Conservation (phyloP, 179 eudicot genomes). For the Vitellaria paradoxa region DNA sequence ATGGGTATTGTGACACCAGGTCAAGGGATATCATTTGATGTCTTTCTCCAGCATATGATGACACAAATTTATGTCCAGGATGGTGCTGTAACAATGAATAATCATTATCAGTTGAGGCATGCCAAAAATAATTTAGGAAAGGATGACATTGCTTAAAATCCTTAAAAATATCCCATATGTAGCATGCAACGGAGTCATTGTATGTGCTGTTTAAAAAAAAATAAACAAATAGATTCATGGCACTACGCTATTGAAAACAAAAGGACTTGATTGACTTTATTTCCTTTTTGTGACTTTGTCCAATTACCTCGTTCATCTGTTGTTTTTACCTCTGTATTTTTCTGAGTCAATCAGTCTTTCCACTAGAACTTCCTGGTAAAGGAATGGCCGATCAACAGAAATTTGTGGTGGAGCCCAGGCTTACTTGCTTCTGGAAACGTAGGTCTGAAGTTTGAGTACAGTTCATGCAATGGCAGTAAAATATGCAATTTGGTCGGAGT, state of each 20-base stretch:
- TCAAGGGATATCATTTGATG: slow-evolving; percentile 1
- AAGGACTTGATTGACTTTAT: background rate
- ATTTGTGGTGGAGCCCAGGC: background rate
- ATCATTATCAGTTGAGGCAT: background rate
- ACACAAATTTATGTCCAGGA: background rate
- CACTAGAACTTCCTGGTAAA: background rate
- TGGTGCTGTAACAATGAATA: background rate
- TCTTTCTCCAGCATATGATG: background rate
- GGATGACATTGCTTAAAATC: background rate
- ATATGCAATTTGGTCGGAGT: background rate
- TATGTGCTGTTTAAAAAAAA: background rate
- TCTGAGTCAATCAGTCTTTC: background rate
- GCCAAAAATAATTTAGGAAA: background rate
- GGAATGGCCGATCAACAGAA: background rate
- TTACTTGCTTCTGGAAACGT: slow-evolving; percentile 21
- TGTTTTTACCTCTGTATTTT: background rate
- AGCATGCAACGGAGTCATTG: background rate
- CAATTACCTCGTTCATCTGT: background rate
- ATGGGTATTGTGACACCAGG: background rate
- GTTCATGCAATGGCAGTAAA: slow-evolving; percentile 4
- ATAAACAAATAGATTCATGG: background rate
- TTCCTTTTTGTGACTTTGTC: background rate
- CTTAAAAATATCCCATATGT: background rate
- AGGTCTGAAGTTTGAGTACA: slow-evolving; percentile 18
- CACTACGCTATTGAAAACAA: background rate